A percentile compares a stretch with the other conserved stretches of the same genome.
phyloP scores from a whole-genome alignment of 78 protist species.

The Capsaspora owczarzaki region DNA sequence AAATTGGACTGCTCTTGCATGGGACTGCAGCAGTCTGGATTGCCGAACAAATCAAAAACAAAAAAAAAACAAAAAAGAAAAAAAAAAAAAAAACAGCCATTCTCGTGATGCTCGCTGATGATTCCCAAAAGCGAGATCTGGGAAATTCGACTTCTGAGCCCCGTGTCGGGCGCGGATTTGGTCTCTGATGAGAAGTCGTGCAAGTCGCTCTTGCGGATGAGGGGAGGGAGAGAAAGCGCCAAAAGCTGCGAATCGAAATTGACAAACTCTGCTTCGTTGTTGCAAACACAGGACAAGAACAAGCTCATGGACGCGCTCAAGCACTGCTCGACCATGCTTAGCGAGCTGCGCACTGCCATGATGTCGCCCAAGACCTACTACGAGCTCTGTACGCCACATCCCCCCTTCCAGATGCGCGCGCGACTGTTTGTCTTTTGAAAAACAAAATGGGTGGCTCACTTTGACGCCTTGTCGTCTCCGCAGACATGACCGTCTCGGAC shows the following conservation, averaged over 20 bases:
- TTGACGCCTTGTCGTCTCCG: not conserved
- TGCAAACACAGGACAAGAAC: constrained; percentile 60
- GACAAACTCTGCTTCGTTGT: not conserved
- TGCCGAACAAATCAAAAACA: too few relatives aligned
- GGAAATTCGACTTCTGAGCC: too few relatives aligned
- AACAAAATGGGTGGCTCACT: not conserved
- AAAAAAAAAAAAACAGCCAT: too few relatives aligned
- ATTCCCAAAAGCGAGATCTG: not conserved
- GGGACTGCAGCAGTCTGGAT: too few relatives aligned
- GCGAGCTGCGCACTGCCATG: constrained; percentile 81
- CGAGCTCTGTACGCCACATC: constrained; percentile 61
- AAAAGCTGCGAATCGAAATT: not conserved
- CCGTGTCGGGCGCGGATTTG: not conserved
- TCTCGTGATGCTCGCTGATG: too few relatives aligned
- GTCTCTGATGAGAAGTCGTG: not conserved
- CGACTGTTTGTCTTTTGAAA: not conserved
- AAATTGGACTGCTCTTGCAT: too few relatives aligned
- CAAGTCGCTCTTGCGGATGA: not conserved
- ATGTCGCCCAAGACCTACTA: constrained; percentile 88
- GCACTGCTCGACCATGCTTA: constrained; percentile 66
- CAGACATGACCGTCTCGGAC: constrained; percentile 74
- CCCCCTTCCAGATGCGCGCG: not conserved
- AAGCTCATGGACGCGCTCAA: constrained; percentile 83
- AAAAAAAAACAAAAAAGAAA: too few relatives aligned
- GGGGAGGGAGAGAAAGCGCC: not conserved